These are phyloP conservation scores for Trichoderma afroharzianum DNA, from an alignment of 2,329 filamentous ascomycete genomes.

Conservation along the genomic window DNA sequence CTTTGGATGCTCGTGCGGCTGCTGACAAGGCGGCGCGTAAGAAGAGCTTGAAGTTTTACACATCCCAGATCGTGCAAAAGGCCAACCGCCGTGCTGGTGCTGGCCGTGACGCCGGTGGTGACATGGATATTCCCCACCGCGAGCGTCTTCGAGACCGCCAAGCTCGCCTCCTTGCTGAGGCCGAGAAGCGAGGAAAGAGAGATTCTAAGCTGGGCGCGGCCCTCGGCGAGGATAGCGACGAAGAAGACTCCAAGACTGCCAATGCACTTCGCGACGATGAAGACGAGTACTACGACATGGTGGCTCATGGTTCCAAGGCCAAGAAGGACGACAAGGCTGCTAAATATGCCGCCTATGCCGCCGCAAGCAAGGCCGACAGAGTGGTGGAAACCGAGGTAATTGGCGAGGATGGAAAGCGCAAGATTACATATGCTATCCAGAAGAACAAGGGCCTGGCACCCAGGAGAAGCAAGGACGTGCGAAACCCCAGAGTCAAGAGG, in stretches of 20 bases:
- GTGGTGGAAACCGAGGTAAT: slow-evolving; percentile 65
- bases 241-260: slow-evolving; percentile 57
- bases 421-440: slow-evolving; percentile 88
- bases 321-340: slow-evolving; percentile 71
- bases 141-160: slow-evolving; percentile 85
- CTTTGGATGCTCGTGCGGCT: slow-evolving; percentile 71
- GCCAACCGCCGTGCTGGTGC: slow-evolving; percentile 76
- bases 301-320: slow-evolving; percentile 64
- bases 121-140: slow-evolving; percentile 79
- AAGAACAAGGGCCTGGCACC: slow-evolving; percentile 97
- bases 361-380: slow-evolving; percentile 61
- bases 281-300: slow-evolving; percentile 85
- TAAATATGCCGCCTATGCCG: slow-evolving; percentile 52
- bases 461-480: slow-evolving; percentile 85
- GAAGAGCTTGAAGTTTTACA: slow-evolving; percentile 95
- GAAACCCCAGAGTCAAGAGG: slow-evolving; percentile 98
- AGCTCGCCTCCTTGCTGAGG: slow-evolving; percentile 81
- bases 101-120: slow-evolving; percentile 71
- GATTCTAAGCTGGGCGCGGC: slow-evolving; percentile 60
- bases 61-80: slow-evolving; percentile 94
- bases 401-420: slow-evolving; percentile 81
- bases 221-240: slow-evolving; percentile 65
- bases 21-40: slow-evolving; percentile 86
- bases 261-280: slow-evolving; percentile 55
- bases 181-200: slow-evolving; percentile 74